phyloP scores from a whole-genome alignment of 148 eudicot species.

The Agrostemma githago region DNA sequence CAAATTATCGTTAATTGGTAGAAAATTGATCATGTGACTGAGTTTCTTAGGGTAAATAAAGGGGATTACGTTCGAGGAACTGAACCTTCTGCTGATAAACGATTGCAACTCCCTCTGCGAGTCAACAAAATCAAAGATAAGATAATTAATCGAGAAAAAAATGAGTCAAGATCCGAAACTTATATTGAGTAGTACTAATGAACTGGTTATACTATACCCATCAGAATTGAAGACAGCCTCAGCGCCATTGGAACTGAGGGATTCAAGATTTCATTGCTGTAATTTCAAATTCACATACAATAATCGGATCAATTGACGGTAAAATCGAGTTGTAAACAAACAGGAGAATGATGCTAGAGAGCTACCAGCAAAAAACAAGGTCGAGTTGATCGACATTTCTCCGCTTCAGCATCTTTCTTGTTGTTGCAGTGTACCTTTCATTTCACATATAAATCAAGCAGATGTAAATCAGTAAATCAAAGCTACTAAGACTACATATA shows the following conservation, averaged over 20 bases:
- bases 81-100: conserved; percentile 91
- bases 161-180: background rate
- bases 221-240: conserved; percentile 86
- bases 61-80: conserved; percentile 61
- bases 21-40: background rate
- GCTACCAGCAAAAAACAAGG: conserved; percentile 74
- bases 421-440: conserved; percentile 95
- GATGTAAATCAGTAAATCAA: background rate
- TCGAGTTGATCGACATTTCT: conserved; percentile 71
- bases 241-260: conserved; percentile 95
- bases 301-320: too few species aligned
- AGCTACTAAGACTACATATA: background rate
- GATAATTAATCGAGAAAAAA: background rate
- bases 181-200: background rate
- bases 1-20: background rate
- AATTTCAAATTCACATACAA: background rate
- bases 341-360: background rate
- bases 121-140: background rate
- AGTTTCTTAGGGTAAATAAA: conserved; percentile 6
- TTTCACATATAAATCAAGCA: background rate
- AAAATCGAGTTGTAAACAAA: background rate
- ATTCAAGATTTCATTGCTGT: conserved; percentile 86
- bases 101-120: conserved; percentile 84
- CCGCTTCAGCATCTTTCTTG: conserved; percentile 73
- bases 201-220: conserved; percentile 49